Evolutionary conservation across 805 yeast species (phyloP).

Genomic region (Wickerhamomyces ciferrii): DNA sequence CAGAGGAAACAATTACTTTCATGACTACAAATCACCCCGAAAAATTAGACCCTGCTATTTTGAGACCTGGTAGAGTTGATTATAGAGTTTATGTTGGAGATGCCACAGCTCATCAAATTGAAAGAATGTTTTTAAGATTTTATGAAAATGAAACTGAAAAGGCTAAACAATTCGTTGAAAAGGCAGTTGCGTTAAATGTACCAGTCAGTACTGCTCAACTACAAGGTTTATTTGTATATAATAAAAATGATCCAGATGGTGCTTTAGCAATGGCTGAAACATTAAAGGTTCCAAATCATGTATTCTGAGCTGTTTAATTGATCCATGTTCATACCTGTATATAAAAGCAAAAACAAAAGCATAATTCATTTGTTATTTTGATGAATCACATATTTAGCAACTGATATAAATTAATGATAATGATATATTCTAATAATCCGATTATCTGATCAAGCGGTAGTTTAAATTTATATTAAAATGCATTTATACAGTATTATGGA

Average conservation of each 20-base stretch:
- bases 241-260: constrained; percentile 73
- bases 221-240: constrained; percentile 92
- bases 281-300: constrained; percentile 27
- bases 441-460: no score
- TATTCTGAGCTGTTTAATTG: constrained; percentile 14
- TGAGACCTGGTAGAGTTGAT: constrained; percentile 95
- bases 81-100: constrained; percentile 76
- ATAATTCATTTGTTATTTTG: background rate
- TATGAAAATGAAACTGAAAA: constrained; percentile 61
- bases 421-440: background rate
- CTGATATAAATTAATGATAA: background rate
- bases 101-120: constrained; percentile 79
- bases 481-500: no score
- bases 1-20: constrained; percentile 93
- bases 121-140: constrained; percentile 82
- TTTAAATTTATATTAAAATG: no score
- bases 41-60: constrained; percentile 82
- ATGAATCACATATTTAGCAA: background rate
- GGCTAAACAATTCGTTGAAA: constrained; percentile 36
- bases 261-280: constrained; percentile 62
- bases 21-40: constrained; percentile 99
- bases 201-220: constrained; percentile 88
- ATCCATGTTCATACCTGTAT: background rate
- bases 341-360: background rate
- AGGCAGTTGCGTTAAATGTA: constrained; percentile 39